Conservation (phyloP, 2,329 filamentous ascomycete genomes). For the Aspergillus piperis region DNA sequence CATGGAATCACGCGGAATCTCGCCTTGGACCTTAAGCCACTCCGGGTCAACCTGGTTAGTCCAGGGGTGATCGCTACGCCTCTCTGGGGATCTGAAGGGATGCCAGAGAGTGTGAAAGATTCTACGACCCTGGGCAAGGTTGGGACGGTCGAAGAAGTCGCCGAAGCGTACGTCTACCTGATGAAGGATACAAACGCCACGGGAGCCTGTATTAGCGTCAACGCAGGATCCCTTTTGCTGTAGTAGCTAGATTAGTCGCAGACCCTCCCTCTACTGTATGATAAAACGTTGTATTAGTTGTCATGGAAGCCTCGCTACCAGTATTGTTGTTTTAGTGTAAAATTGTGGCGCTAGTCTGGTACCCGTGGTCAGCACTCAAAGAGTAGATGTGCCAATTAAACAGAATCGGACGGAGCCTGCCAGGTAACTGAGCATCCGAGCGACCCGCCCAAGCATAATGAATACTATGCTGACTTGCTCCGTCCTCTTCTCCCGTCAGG, state of each 20-base stretch:
- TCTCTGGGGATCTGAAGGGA: constrained; percentile 36
- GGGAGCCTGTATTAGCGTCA: constrained; percentile 47
- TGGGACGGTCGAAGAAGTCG: constrained; percentile 44
- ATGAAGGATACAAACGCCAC: constrained; percentile 35
- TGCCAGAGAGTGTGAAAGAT: constrained; percentile 21
- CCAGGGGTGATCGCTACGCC: constrained; percentile 58
- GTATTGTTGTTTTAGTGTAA: too few relatives aligned
- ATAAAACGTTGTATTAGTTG: too few relatives aligned
- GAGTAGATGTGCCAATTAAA: too few relatives aligned
- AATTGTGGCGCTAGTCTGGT: too few relatives aligned
- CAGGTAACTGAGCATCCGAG: too few relatives aligned
- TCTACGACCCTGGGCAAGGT: constrained; percentile 35
- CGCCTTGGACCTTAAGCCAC: constrained; percentile 63
- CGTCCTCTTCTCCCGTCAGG: too few relatives aligned
- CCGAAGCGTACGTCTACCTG: constrained; percentile 51
- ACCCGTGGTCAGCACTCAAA: too few relatives aligned
- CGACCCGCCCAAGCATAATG: too few relatives aligned
- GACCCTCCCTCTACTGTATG: too few relatives aligned
- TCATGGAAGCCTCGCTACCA: too few relatives aligned
- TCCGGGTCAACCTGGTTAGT: constrained; percentile 64
- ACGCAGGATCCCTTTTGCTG: constrained; percentile 26
- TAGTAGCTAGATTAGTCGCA: neutral
- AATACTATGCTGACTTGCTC: too few relatives aligned
- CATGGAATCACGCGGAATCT: constrained; percentile 57
- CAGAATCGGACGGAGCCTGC: too few relatives aligned